phyloP scores from a whole-genome alignment of 179 eudicot genomes.

The Silene vulgaris region DNA sequence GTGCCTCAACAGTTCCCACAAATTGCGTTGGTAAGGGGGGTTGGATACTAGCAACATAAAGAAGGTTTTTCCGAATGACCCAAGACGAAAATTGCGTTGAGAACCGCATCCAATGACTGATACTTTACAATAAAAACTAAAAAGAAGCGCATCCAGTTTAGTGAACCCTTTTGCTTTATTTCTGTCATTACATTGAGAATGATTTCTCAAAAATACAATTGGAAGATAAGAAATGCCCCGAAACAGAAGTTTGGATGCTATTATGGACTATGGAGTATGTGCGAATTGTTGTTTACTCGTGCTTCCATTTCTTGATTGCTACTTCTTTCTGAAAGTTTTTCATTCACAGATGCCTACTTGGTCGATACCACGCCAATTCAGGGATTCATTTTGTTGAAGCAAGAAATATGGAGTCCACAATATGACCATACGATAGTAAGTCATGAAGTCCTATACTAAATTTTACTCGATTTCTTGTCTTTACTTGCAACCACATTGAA shows the following conservation, averaged over 20 bases:
- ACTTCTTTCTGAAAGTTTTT: not conserved
- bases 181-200: too few relatives aligned
- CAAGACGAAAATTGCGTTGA: too few relatives aligned
- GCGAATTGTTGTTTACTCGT: not conserved
- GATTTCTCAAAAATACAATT: too few relatives aligned
- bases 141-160: too few relatives aligned
- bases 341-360: not conserved
- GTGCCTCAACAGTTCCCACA: too few relatives aligned
- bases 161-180: too few relatives aligned
- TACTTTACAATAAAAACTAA: too few relatives aligned
- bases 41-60: too few relatives aligned
- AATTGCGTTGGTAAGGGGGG: too few relatives aligned
- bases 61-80: too few relatives aligned
- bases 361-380: not conserved
- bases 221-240: too few relatives aligned
- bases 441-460: not conserved
- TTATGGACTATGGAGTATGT: not conserved
- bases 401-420: slow-evolving; percentile 4
- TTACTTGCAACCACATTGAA: not conserved
- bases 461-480: not conserved
- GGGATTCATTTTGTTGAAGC: slow-evolving; percentile 11
- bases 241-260: not conserved
- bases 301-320: not conserved
- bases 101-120: too few relatives aligned
- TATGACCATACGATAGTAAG: slow-evolving; percentile 16